phyloP scores from a whole-genome alignment of 148 eudicot genomes.

The Pharnaceum exiguum region DNA sequence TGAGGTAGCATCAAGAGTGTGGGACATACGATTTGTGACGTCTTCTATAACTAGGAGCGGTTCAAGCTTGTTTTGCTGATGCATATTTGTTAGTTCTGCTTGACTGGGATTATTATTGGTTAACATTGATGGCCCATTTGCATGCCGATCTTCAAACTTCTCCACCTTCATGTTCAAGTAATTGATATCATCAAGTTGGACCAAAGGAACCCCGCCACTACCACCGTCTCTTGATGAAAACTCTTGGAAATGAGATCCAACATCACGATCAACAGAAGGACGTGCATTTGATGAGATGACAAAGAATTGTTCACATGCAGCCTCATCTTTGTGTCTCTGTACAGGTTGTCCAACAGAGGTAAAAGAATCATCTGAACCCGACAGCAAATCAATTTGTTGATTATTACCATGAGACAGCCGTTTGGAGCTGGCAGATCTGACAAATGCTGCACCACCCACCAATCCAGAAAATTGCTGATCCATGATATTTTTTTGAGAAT shows the following conservation, averaged over 20 bases:
- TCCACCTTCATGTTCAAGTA: slow-evolving; percentile 23
- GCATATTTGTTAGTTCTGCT: slow-evolving; percentile 15
- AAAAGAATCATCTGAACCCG: slow-evolving; percentile 36
- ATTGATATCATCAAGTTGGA: slow-evolving; percentile 35
- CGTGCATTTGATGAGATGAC: slow-evolving; percentile 18
- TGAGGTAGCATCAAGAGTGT: slow-evolving; percentile 23
- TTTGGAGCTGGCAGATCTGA: slow-evolving; percentile 18
- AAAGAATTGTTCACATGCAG: slow-evolving; percentile 21
- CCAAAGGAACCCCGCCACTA: slow-evolving; percentile 32
- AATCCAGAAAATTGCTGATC: slow-evolving; percentile 25
- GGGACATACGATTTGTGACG: slow-evolving; percentile 23
- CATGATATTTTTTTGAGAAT: slow-evolving; percentile 18
- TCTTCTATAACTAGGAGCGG: slow-evolving; percentile 34
- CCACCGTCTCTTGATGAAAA: slow-evolving; percentile 20
- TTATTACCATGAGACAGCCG: slow-evolving; percentile 24
- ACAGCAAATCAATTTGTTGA: slow-evolving; percentile 35
- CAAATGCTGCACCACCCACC: slow-evolving; percentile 24
- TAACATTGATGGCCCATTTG: slow-evolving; percentile 16
- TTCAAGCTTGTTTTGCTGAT: slow-evolving; percentile 35
- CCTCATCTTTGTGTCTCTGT: slow-evolving; percentile 19
- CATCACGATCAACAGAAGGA: slow-evolving; percentile 22
- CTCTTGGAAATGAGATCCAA: slow-evolving; percentile 17
- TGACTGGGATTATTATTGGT: slow-evolving; percentile 13
- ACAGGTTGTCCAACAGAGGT: slow-evolving; percentile 25
- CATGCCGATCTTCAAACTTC: slow-evolving; percentile 25